Evolutionary conservation across 495 filamentous ascomycete genomes (phyloP), one percentile per base, ranked within the genome.

Genomic region (Aspergillus steynii): DNA sequence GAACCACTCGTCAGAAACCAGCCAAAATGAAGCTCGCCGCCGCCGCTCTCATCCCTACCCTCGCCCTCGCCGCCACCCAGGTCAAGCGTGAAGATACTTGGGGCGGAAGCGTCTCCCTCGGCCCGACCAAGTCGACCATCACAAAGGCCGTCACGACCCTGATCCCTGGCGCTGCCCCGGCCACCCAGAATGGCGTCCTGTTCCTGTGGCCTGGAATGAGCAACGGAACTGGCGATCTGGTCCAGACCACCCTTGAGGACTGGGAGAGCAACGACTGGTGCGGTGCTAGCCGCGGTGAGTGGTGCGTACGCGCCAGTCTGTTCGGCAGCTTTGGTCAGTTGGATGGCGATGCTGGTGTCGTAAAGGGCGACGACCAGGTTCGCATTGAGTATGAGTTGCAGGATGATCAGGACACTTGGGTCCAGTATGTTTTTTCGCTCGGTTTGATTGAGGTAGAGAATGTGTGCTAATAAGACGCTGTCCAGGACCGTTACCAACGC

Each of bases 151-250:
- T 77, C 5, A 77, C 74, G n/a, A 78, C 77, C 28, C 53, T 78
- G 48, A 71, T 76, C 53, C 74, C 77, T 8, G 77, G 75, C 28
- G 52, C 66, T 34, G 73, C 74, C 0, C 74, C 77, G 3, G 29
- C 69, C 0, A 72, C 73, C 2, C 75, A 79, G 59, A 71, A 66
- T 50, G 75, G 75, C 6, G 67, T 62, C 26, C 64, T 79, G 0
- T 79, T 77, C 66, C 66, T 79, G 29, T 79, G 76, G 76, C 76
- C 74, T 15, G 76, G 75, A 0, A 79, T 79, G 75, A 76, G 73
- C 64, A 79, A 79, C 57, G 71, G 75, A 37, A 79, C 77, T 1
- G 75, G 77, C 4, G 77, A 79, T 55, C 59, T 79, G 20, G 63
- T 78, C 59, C 74, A 79, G 65, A 72, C 74, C 1, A 75, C 72